phyloP scores from a whole-genome alignment of 768 basidiomycete genomes.

The Cubamyces sp. region DNA sequence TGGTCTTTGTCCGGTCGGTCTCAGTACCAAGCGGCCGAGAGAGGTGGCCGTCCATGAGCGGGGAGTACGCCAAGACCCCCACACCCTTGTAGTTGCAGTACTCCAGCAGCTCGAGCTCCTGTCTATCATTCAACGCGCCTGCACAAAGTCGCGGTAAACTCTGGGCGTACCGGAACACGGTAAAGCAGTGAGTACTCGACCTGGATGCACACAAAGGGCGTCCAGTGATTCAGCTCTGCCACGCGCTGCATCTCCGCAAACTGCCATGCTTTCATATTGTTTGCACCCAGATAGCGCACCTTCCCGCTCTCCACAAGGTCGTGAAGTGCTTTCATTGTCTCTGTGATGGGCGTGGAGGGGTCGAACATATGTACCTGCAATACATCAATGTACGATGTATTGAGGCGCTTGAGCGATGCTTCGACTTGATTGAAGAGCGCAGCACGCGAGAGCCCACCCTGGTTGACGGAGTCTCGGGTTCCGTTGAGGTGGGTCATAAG shows the following conservation, averaged over 20 bases:
- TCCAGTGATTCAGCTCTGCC: slow-evolving; percentile 50
- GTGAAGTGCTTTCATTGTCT: slow-evolving; percentile 55
- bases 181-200: slow-evolving; percentile 57
- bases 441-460: slow-evolving; percentile 50
- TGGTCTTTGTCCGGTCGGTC: slow-evolving; percentile 26
- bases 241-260: slow-evolving; percentile 45
- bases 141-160: neutral
- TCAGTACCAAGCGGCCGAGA: slow-evolving; percentile 40
- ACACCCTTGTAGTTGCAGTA: slow-evolving; percentile 55
- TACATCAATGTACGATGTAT: slow-evolving; percentile 43
- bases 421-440: slow-evolving; percentile 38
- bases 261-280: slow-evolving; percentile 39
- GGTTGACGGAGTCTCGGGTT: slow-evolving; percentile 47
- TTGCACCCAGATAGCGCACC: slow-evolving; percentile 51
- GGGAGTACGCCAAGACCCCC: slow-evolving; percentile 55
- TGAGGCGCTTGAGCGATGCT: slow-evolving; percentile 41
- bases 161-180: slow-evolving; percentile 48
- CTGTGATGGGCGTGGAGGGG: slow-evolving; percentile 39
- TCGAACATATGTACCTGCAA: slow-evolving; percentile 53
- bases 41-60: slow-evolving; percentile 45
- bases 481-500: slow-evolving; percentile 15
- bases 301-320: slow-evolving; percentile 53
- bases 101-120: slow-evolving; percentile 51
- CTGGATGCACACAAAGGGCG: slow-evolving; percentile 61
- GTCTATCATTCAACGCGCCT: neutral